phyloP scores from a whole-genome alignment of 2,329 filamentous ascomycete genomes.

The Pseudogymnoascus sp. region DNA sequence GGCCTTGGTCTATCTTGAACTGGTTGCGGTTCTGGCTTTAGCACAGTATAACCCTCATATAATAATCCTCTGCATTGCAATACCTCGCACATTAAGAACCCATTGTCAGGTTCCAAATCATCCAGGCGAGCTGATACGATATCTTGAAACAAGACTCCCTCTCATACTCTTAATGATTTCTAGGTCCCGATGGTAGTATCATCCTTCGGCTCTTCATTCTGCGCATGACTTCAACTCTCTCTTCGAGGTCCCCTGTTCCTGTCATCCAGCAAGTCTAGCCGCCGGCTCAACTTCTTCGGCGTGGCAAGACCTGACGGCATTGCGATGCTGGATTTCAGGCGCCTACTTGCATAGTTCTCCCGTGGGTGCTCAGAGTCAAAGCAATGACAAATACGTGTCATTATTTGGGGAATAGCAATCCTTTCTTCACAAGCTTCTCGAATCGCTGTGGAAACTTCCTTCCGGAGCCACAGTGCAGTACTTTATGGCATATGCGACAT shows the following conservation, averaged over 20 bases:
- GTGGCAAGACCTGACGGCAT: not conserved
- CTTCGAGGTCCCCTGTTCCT: not conserved
- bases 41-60: not conserved
- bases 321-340: not conserved
- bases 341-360: not conserved
- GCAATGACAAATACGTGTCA: constrained; percentile 14
- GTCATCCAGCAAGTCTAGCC: not conserved
- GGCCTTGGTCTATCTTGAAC: not conserved
- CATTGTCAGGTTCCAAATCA: not conserved
- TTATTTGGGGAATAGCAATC: constrained; percentile 26
- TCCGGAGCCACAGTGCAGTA: not conserved
- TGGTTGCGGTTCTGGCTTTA: not conserved
- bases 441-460: constrained; percentile 30
- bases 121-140: not conserved
- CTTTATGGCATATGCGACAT: not conserved
- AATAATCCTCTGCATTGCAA: not conserved
- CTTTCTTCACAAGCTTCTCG: constrained; percentile 33
- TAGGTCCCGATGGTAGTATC: not conserved
- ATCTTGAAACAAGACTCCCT: not conserved
- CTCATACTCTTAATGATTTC: not conserved
- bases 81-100: not conserved
- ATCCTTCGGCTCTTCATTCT: not conserved
- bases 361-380: not conserved
- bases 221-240: not conserved
- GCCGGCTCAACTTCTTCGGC: not conserved